These are phyloP conservation scores for Globisporangium viniferum DNA, from an alignment of 352 stramenopile genomes.

Conservation along the genomic window DNA sequence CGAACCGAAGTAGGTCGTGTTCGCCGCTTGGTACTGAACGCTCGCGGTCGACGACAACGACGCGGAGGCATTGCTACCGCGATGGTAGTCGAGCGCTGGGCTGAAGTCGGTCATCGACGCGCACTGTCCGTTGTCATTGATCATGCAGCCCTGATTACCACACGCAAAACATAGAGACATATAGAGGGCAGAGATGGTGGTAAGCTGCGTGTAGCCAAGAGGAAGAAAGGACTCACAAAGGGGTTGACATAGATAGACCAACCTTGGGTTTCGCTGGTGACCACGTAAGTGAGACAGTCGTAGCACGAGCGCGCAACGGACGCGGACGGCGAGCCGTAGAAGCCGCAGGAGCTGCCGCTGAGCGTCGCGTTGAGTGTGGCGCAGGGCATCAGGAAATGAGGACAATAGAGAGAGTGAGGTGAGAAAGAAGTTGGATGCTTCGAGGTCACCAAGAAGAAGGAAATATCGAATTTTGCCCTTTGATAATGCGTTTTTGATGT, in stretches of 20 bases:
- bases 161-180: neutral
- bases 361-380: neutral
- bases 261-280: conserved; percentile 3
- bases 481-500: too few relatives aligned
- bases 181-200: neutral
- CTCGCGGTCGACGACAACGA: neutral
- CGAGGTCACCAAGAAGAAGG: too few relatives aligned
- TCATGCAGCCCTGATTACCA: neutral
- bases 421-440: neutral
- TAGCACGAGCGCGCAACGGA: neutral
- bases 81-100: neutral
- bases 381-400: neutral
- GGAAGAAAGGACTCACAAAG: neutral
- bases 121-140: neutral
- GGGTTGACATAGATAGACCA: too few relatives aligned
- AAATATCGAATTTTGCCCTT: too few relatives aligned
- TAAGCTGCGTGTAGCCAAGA: neutral
- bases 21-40: neutral
- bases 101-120: neutral
- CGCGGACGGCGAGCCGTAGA: neutral
- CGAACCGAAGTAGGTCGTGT: neutral
- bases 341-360: neutral
- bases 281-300: conserved; percentile 3
- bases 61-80: neutral
- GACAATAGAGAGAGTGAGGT: too few relatives aligned